A percentile compares a stretch with the other conserved stretches of the same genome.
These are phyloP conservation scores for Vachellia collinsii DNA, from an alignment of 306 rosid genomes.

Conservation along the genomic window DNA sequence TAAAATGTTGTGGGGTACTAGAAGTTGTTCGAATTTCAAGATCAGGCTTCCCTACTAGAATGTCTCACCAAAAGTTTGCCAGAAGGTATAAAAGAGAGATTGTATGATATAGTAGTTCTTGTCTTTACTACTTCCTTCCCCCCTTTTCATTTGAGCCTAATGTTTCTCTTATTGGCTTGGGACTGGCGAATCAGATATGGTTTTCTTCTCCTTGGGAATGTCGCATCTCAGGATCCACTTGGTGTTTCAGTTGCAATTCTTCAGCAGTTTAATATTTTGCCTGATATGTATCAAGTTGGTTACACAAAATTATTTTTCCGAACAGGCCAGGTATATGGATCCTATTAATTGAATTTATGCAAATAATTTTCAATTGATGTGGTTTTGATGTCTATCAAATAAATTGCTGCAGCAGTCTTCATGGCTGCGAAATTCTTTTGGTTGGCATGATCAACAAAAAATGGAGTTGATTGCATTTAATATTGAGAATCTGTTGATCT, in stretches of 20 bases:
- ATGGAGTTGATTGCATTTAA: conserved; percentile 16
- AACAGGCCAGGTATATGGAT: conserved; percentile 86
- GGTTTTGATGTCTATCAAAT: conserved; percentile 2
- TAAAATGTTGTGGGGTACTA: conserved; percentile 97
- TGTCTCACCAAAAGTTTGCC: conserved; percentile 95
- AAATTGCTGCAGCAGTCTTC: conserved; percentile 8
- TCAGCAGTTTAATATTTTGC: conserved; percentile 94
- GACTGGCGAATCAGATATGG: conserved; percentile 75
- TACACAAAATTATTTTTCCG: conserved; percentile 74
- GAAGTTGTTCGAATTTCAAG: conserved; percentile 98
- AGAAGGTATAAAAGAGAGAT: conserved; percentile 62
- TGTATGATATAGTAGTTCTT: conserved; percentile 20
- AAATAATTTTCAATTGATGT: neutral
- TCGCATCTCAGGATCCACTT: conserved; percentile 90
- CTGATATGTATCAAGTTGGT: conserved; percentile 99
- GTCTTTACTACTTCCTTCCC: neutral
- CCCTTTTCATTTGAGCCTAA: conserved; percentile 30
- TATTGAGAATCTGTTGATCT: neutral
- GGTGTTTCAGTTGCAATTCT: conserved; percentile 98
- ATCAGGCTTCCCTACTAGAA: conserved; percentile 98
- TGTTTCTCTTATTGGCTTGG: conserved; percentile 37
- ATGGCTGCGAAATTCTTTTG: conserved; percentile 14
- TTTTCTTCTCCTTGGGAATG: conserved; percentile 87
- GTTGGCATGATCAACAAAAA: conserved; percentile 11
- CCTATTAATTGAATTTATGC: conserved; percentile 17